phyloP scores from a whole-genome alignment of 768 basidiomycete genomes.

The Pleurotus tuber-regium region DNA sequence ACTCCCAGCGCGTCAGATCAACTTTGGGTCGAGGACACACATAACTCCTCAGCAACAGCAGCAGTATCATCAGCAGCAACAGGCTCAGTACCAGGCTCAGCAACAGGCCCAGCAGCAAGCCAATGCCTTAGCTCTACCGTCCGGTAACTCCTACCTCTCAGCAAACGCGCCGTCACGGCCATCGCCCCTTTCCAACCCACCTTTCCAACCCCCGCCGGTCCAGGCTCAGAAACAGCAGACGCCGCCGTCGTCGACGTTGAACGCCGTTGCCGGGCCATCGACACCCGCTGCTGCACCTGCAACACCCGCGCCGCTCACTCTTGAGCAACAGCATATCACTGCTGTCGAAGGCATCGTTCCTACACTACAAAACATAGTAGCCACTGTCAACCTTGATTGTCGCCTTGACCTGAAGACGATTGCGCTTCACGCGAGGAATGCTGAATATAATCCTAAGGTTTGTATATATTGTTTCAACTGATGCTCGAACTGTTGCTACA shows the following conservation, averaged over 20 bases:
- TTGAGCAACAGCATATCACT: slow-evolving; percentile 93
- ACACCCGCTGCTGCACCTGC: slow-evolving; percentile 43
- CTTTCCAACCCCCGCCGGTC: slow-evolving; percentile 39
- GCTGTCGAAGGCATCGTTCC: slow-evolving; percentile 98
- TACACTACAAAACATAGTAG: slow-evolving; percentile 99
- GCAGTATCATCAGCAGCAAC: slow-evolving; percentile 43
- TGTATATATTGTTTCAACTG: slow-evolving; percentile 50
- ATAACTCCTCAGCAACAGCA: slow-evolving; percentile 38
- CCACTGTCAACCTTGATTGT: slow-evolving; percentile 97
- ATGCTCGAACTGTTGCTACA: slow-evolving; percentile 61
- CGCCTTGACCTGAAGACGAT: slow-evolving; percentile 98
- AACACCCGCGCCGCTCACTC: slow-evolving; percentile 72
- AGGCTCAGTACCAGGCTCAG: slow-evolving; percentile 33
- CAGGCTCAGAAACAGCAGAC: slow-evolving; percentile 24
- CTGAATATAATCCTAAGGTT: slow-evolving; percentile 99
- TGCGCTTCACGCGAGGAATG: slow-evolving; percentile 95
- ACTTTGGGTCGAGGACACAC: slow-evolving; percentile 62
- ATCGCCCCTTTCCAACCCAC: slow-evolving; percentile 52
- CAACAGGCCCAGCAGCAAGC: slow-evolving; percentile 37
- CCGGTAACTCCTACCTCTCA: slow-evolving; percentile 47
- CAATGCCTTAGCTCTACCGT: slow-evolving; percentile 56
- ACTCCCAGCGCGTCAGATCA: slow-evolving; percentile 76
- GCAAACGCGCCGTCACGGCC: slow-evolving; percentile 46
- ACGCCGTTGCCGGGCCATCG: slow-evolving; percentile 49
- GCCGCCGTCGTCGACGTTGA: slow-evolving; percentile 26